Evolutionary conservation across 2,329 filamentous ascomycete species (phyloP).

Genomic region (Colletotrichum tropicale): DNA sequence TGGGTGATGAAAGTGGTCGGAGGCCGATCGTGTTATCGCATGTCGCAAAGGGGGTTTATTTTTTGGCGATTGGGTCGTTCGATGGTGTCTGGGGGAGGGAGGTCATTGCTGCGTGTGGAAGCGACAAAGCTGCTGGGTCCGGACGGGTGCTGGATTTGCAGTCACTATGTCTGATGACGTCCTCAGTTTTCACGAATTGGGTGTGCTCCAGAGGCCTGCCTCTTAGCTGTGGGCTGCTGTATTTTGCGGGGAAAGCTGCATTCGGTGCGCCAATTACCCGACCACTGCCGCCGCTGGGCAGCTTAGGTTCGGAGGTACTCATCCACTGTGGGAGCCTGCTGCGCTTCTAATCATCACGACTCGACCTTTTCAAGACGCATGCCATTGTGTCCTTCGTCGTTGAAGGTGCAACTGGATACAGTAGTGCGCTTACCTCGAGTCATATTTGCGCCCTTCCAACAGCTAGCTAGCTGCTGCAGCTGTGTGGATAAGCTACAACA

Average conservation of each 20-base stretch:
- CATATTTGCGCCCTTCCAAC: neutral
- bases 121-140: constrained; percentile 9
- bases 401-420: neutral
- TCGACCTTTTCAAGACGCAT: neutral
- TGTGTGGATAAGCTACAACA: neutral
- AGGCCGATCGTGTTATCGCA: constrained; percentile 3
- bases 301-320: neutral
- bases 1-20: neutral
- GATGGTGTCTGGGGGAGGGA: constrained; percentile 1
- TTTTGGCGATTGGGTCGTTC: neutral
- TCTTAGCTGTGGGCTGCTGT: constrained; percentile 7
- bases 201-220: neutral
- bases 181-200: constrained; percentile 19
- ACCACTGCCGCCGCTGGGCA: neutral
- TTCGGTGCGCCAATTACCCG: constrained; percentile 19
- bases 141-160: constrained; percentile 14
- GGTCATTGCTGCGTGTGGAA: constrained; percentile 16
- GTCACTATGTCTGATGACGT: constrained; percentile 18
- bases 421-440: neutral
- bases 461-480: neutral
- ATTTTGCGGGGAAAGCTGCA: constrained; percentile 22
- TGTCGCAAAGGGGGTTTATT: neutral
- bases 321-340: neutral
- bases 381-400: neutral
- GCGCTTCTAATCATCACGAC: neutral